Base-by-base conservation (phyloP, 768 basidiomycete species). In the Lactarius vividus region DNA sequence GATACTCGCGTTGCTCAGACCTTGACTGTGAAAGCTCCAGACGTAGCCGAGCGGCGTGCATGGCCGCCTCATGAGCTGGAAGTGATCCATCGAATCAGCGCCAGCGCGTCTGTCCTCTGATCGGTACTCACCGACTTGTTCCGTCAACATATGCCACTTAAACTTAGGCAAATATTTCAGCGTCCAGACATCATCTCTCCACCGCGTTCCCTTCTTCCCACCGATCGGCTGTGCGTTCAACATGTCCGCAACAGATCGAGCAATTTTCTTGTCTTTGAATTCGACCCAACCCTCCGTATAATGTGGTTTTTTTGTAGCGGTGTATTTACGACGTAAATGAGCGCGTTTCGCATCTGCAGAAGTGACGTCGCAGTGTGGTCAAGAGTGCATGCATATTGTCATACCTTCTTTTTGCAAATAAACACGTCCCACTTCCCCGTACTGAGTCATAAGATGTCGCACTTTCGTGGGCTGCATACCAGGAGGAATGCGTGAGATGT, bases 251-350 rank as follows among this genome's bases (percentile, higher is more conserved):
- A 96, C 89, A 44, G 86, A 87, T 23, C 95, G 85, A 0, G 95
- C 97, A 53, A 98, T 81, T 56, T 85, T 87, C 77, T 98, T 98
- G 78, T 98, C 91, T 70, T 89, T 88, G 79, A 98, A 98, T 77
- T 99, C 97, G 49, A 98, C 89, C 97, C 97, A 99, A 37, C 97
- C 97, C 75, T 99, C 97, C 0, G 90, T 90, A 74, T 89, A 98
- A 72, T 95, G 92, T 13, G 88, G 81, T 70, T 92, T 92, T 75
- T 92, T 91, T 10, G 89, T 93, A 3, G 89, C 80, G 3, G 91
- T 94, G 74, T 88, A 85, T 75, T 94, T 94, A 61, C 83, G 81
- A 29, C 93, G 80, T 53, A 92, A 80, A 79, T 96, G 93, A 42
- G 93, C 91, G n/a, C 88, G 81, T 76, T 95, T 96, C 11, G 92